phyloP scores from a whole-genome alignment of 768 basidiomycete species.

The Auricularia sp. region DNA sequence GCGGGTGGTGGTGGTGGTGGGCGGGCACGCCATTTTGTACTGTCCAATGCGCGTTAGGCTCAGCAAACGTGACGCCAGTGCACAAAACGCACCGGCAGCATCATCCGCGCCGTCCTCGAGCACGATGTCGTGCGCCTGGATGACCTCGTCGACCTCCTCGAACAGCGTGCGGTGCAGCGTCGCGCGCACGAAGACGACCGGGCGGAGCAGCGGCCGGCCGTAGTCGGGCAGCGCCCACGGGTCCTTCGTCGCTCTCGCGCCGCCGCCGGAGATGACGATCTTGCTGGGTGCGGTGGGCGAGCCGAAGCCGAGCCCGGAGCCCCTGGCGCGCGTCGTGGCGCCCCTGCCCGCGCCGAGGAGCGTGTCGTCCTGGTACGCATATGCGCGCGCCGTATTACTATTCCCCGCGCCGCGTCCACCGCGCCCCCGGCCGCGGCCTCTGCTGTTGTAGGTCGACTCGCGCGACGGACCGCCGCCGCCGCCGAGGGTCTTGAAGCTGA shows the following conservation, averaged over 20 bases:
- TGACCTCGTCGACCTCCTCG: slow-evolving; percentile 31
- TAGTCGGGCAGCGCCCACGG: slow-evolving; percentile 46
- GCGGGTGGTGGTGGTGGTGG: slow-evolving; percentile 18
- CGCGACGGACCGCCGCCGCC: background rate
- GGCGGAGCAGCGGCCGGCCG: slow-evolving; percentile 53
- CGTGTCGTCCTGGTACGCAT: slow-evolving; percentile 20
- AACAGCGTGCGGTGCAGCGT: slow-evolving; percentile 40
- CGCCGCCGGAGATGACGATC: background rate
- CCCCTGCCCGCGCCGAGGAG: background rate
- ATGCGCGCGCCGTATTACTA: slow-evolving; percentile 25
- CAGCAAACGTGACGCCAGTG: background rate
- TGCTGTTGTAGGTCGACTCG: slow-evolving; percentile 7
- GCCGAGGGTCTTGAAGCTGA: background rate
- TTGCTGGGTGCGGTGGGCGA: background rate
- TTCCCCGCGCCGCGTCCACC: background rate
- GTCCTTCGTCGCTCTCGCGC: background rate
- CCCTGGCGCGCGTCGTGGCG: background rate
- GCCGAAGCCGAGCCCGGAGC: background rate
- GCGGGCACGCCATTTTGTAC: too few relatives aligned
- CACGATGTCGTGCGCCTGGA: slow-evolving; percentile 7
- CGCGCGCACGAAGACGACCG: slow-evolving; percentile 59
- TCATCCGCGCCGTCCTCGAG: background rate
- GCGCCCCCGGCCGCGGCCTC: slow-evolving; percentile 16
- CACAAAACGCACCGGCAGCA: slow-evolving; percentile 3
- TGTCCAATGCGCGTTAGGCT: slow-evolving; percentile 20